Evolutionary conservation across 495 filamentous ascomycete genomes (phyloP).

Genomic region (Tuber aestivum): DNA sequence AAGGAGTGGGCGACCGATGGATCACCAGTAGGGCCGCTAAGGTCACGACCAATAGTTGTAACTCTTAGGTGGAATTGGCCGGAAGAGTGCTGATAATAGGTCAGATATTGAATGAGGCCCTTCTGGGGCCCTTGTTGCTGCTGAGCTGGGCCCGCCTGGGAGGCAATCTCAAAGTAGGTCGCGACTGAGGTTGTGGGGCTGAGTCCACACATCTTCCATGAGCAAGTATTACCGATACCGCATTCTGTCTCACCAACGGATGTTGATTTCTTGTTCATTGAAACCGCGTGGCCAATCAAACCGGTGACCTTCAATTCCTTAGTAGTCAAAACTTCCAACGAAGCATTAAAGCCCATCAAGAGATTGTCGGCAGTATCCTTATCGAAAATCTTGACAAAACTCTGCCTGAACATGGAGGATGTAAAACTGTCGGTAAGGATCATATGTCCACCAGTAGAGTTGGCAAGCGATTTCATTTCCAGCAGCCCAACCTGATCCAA

Average conservation of each 20-base stretch:
- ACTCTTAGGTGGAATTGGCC: conserved; percentile 94
- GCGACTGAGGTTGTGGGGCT: conserved; percentile 90
- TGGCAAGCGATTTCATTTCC: conserved; percentile 97
- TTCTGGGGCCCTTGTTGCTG: conserved; percentile 81
- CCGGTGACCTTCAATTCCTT: conserved; percentile 99
- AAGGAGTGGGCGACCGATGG: conserved; percentile 97
- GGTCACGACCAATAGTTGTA: conserved; percentile 83
- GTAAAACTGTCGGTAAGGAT: conserved; percentile 98
- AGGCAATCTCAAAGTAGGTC: conserved; percentile 95
- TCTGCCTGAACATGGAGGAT: conserved; percentile 99
- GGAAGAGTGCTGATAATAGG: conserved; percentile 96
- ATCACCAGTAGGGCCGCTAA: conserved; percentile 92
- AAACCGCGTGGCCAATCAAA: conserved; percentile 93
- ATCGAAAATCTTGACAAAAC: conserved; percentile 94
- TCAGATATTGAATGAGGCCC: conserved; percentile 97
- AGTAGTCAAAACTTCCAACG: conserved; percentile 90
- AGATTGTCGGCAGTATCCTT: conserved; percentile 92
- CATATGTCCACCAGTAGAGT: conserved; percentile 96
- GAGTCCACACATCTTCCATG: conserved; percentile 99
- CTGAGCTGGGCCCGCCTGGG: conserved; percentile 80
- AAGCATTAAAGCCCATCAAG: conserved; percentile 97
- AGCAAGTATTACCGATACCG: conserved; percentile 97
- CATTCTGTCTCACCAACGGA: conserved; percentile 97
- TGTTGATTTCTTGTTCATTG: conserved; percentile 93
- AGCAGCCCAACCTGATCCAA: conserved; percentile 96